Base-by-base conservation (phyloP, 768 basidiomycete genomes). In the Phylloporus sp. region DNA sequence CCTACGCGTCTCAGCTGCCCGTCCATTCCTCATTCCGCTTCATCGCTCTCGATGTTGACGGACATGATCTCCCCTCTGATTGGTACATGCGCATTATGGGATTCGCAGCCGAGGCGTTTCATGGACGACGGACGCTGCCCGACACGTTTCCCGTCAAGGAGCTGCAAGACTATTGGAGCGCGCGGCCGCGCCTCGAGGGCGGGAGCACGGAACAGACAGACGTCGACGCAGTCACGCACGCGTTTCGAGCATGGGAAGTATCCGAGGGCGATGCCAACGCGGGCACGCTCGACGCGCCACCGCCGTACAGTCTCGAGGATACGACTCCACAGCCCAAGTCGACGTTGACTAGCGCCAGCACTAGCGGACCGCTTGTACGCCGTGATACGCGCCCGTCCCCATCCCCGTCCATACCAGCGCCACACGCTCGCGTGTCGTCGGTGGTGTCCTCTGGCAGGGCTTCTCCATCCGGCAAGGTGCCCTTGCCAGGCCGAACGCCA, bases 61-160 rank as follows among this genome's bases (percentile, higher is more conserved):
- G 87, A 4, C 75, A 81, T 54, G 83, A 86, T 51, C 61, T 90
- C 15, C 87, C 88, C 2, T 69, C 82, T 22, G 90, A 92, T 67
- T 92, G 90, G 89, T 87, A 86, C 61, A 86, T 87, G 84, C 78
- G 87, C 18, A 80, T 89, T 42, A 78, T 76, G 56, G 86, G 86
- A 14, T 79, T 85, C 54, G 83, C 82, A 3, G 83, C 75, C 0
- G 84, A 88, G 64, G 77, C 71, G 22, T 67, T 89, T 24, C 80
- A 81, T 13, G 74, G 78, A 32, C 84, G 84, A 54, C 78, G 81
- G n/a, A 67, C 69, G 33, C 69, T 88, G 8, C 70, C 70, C 31
- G 83, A 84, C 40, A 73, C 77, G 1, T 81, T 88, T 49, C 84
- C 86, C 0, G 65, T 72, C 26, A 85, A 87, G 48, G 85, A 87